Base-by-base conservation (phyloP, 805 yeast species). In the Suhomyces faveliae region DNA sequence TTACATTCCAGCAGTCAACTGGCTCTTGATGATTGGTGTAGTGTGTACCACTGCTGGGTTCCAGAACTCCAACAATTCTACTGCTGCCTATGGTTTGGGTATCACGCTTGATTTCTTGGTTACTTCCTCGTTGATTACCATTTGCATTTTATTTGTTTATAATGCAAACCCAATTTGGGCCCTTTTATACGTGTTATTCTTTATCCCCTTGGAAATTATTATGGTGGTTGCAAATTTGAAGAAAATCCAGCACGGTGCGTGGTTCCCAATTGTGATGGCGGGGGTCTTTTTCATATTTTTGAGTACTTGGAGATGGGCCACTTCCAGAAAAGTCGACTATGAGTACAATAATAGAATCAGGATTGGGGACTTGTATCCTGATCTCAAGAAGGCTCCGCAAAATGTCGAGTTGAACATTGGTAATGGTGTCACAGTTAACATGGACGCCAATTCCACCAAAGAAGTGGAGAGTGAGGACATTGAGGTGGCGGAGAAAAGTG, bases 51-150 rank as follows among this genome's bases (percentile, higher is more conserved):
- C 82, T 5, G 80, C 79, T 7, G 83, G 83, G 0, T 80, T 79
- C 62, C 65, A 69, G 49, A 78, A 67, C 54, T 70, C 78, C 25
- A 67, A 69, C 54, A 70, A 67, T 35, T 81, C 80, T 30, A 78
- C 85, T 0, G 77, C 83, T 4, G 85, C 85, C 10, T 81, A 80
- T 57, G 85, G 85, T 12, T 70, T 80, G 48, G 84, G 85, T 19
- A 78, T 81, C 29, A 67, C 83, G 1, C 58, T 80, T 48, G 85
- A 80, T 56, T 78, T 81, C 52, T 50, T 79, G 21, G 71, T 81
- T 43, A 81, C 86, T 1, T 71, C 83, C 0, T 47, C 59, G 9
- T 63, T 81, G 61, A 70, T 79, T 46, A 48, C 76, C 8, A 57
- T 79, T 24, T 70, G 77, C 46, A 64, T 80, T 62, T 51, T 73